Evolutionary conservation across 352 stramenopile genomes (phyloP).

Genomic region (Pythium rishiriense): DNA sequence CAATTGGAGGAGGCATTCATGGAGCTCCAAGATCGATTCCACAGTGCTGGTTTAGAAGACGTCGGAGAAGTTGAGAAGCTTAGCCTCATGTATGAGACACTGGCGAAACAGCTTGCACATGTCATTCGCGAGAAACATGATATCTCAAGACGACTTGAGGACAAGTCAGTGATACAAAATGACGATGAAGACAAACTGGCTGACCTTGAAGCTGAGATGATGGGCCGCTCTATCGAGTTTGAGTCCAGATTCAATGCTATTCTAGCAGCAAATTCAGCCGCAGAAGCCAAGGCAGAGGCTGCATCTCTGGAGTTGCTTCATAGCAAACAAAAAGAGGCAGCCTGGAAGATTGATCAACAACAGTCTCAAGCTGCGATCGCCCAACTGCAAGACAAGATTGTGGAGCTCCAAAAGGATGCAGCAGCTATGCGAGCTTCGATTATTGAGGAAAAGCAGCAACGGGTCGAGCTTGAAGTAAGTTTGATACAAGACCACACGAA

Average conservation of each 20-base stretch:
- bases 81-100: conserved; percentile 62
- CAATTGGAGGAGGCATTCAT: conserved; percentile 64
- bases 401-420: conserved; percentile 33
- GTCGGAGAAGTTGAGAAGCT: conserved; percentile 53
- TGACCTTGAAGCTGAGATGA: conserved; percentile 44
- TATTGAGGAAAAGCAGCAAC: conserved; percentile 35
- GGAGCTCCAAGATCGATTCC: conserved; percentile 51
- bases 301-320: conserved; percentile 52
- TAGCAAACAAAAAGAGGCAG: conserved; percentile 61
- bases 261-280: conserved; percentile 29
- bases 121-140: conserved; percentile 79
- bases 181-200: conserved; percentile 33
- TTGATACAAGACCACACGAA: not conserved
- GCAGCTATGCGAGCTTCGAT: conserved; percentile 22
- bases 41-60: conserved; percentile 13
- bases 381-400: conserved; percentile 28
- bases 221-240: conserved; percentile 43
- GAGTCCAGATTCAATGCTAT: conserved; percentile 47
- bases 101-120: conserved; percentile 66
- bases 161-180: conserved; percentile 16
- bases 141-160: conserved; percentile 48
- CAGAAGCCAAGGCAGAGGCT: conserved; percentile 49
- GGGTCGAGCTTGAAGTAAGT: conserved; percentile 20
- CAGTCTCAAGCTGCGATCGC: conserved; percentile 37
- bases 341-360: conserved; percentile 53